Conservation (phyloP, 768 basidiomycete genomes). For the Boletus reticuloceps region DNA sequence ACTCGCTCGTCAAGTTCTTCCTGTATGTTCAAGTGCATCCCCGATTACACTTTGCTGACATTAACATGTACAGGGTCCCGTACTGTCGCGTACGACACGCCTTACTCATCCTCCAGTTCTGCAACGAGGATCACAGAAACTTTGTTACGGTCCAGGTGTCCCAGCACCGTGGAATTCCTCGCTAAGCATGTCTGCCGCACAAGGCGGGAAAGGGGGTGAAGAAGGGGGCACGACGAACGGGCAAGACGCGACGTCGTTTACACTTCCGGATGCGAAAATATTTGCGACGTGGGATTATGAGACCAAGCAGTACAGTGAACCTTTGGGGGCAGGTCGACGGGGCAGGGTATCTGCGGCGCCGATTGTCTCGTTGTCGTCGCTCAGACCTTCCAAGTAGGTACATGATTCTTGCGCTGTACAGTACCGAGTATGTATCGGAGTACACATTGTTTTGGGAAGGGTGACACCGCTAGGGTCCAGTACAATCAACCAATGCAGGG, state of each 20-base stretch:
- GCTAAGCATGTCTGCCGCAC: constrained; percentile 6
- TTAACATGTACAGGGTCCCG: constrained; percentile 42
- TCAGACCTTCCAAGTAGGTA: constrained; percentile 21
- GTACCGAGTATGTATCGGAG: too few relatives aligned
- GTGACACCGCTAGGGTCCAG: too few relatives aligned
- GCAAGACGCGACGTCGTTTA: constrained; percentile 28
- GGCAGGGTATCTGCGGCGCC: constrained; percentile 18
- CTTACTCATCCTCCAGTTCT: constrained; percentile 66
- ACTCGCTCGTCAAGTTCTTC: constrained; percentile 62
- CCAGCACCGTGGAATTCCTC: constrained; percentile 47
- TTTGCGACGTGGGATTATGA: constrained; percentile 53
- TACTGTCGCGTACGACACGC: constrained; percentile 58
- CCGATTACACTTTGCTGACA: background rate
- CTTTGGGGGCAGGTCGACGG: constrained; percentile 31
- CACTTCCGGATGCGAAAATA: constrained; percentile 46
- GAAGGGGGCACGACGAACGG: constrained; percentile 19
- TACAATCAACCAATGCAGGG: too few relatives aligned
- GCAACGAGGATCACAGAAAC: constrained; percentile 42
- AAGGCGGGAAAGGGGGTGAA: constrained; percentile 25
- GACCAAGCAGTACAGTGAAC: constrained; percentile 39
- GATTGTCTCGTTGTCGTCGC: constrained; percentile 19
- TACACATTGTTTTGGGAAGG: too few relatives aligned
- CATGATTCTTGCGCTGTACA: constrained; percentile 1
- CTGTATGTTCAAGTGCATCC: constrained; percentile 43
- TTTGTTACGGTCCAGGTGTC: constrained; percentile 40